These are phyloP conservation scores for Ustilaginoidea virens DNA, from an alignment of 2,329 filamentous ascomycete species.

Conservation along the genomic window DNA sequence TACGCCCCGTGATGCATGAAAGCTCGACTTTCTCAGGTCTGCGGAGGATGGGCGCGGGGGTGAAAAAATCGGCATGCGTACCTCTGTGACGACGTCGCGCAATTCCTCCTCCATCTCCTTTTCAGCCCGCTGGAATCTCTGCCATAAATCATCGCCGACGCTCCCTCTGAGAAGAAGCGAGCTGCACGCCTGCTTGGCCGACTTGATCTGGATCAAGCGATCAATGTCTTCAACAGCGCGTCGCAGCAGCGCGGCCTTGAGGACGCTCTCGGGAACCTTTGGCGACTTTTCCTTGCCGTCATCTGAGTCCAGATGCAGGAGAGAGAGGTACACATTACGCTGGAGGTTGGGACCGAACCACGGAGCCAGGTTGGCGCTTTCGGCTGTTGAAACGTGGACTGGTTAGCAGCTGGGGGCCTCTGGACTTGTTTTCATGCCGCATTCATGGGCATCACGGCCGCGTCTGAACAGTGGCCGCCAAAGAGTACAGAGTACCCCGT, in stretches of 20 bases:
- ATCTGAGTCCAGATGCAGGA: conserved; percentile 62
- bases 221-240: conserved; percentile 88
- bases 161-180: conserved; percentile 75
- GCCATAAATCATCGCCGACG: conserved; percentile 91
- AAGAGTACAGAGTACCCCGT: too few species aligned
- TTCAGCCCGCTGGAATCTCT: conserved; percentile 80
- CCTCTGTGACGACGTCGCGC: conserved; percentile 84
- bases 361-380: conserved; percentile 73
- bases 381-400: conserved; percentile 36
- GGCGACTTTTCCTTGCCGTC: conserved; percentile 49
- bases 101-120: conserved; percentile 97
- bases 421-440: too few species aligned
- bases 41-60: conserved; percentile 1
- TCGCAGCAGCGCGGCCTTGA: conserved; percentile 77
- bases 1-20: too few species aligned
- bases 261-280: conserved; percentile 63
- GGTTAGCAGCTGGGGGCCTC: too few species aligned
- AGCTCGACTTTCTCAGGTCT: neutral
- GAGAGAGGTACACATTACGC: conserved; percentile 86
- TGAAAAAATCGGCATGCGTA: conserved; percentile 21
- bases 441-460: too few species aligned
- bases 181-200: conserved; percentile 75
- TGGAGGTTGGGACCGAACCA: conserved; percentile 90
- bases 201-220: conserved; percentile 76
- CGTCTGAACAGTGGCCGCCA: too few species aligned